These are phyloP conservation scores for Zarea fungicola DNA, from an alignment of 2,329 filamentous ascomycete genomes.

Conservation along the genomic window DNA sequence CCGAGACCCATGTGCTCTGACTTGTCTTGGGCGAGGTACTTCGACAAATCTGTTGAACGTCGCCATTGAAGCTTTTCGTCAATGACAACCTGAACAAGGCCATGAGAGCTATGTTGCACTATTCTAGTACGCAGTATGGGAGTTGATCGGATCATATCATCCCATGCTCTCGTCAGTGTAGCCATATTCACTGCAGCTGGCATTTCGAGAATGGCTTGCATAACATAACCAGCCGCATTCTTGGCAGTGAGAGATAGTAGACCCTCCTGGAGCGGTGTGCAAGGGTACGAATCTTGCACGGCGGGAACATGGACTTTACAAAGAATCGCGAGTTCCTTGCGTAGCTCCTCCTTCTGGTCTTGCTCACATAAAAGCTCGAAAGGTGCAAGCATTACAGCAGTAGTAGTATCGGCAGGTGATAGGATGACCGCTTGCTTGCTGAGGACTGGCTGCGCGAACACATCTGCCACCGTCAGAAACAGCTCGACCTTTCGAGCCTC, in stretches of 20 bases:
- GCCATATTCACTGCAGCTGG: constrained; percentile 6
- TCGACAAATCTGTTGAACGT: constrained; percentile 7
- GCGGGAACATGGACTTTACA: not conserved
- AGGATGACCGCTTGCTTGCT: not conserved
- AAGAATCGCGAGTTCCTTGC: not conserved
- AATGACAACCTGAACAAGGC: constrained; percentile 40
- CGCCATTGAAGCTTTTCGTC: constrained; percentile 29
- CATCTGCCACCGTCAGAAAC: constrained; percentile 37
- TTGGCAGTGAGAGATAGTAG: constrained; percentile 27
- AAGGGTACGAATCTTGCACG: constrained; percentile 32
- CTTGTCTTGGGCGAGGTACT: not conserved
- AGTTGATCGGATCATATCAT: not conserved
- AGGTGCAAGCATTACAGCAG: not conserved
- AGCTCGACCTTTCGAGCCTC: constrained; percentile 2
- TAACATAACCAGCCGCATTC: constrained; percentile 2
- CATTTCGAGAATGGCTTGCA: constrained; percentile 15
- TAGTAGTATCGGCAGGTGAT: not conserved
- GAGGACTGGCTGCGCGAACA: constrained; percentile 26
- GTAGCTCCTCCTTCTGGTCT: not conserved
- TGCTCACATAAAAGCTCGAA: not conserved
- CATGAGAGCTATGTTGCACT: constrained; percentile 34
- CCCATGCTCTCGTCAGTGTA: constrained; percentile 12
- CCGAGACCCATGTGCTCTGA: not conserved
- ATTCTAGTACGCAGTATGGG: constrained; percentile 41
- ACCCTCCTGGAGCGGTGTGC: constrained; percentile 31